A percentile compares a stretch with the other conserved stretches of the same genome.
These are phyloP conservation scores for Calonectria pauciramosa DNA, from an alignment of 2,329 filamentous ascomycete genomes.

Conservation along the genomic window DNA sequence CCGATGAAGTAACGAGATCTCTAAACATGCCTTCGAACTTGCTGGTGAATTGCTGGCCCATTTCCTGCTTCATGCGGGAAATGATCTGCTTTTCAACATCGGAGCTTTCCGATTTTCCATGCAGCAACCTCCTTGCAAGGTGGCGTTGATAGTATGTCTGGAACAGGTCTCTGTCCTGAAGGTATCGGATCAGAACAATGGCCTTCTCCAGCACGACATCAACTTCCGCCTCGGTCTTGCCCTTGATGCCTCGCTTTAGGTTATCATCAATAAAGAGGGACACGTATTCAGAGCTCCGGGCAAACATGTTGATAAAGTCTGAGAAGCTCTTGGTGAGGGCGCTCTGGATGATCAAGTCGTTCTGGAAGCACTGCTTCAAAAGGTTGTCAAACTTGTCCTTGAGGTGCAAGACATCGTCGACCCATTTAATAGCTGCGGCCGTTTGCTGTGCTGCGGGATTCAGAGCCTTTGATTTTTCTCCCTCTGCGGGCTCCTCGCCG, in stretches of 20 bases:
- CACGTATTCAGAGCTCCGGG: slow-evolving; percentile 88
- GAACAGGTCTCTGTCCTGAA: slow-evolving; percentile 94
- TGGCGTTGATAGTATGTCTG: slow-evolving; percentile 99
- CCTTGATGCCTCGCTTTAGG: slow-evolving; percentile 92
- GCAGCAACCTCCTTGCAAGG: slow-evolving; percentile 86
- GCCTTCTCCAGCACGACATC: slow-evolving; percentile 90
- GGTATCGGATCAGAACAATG: slow-evolving; percentile 87
- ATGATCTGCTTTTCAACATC: slow-evolving; percentile 98
- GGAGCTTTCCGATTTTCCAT: slow-evolving; percentile 89
- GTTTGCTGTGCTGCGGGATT: slow-evolving; percentile 81
- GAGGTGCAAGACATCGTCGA: slow-evolving; percentile 87
- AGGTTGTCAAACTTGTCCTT: slow-evolving; percentile 93
- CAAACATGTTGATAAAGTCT: slow-evolving; percentile 94
- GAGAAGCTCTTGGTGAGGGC: slow-evolving; percentile 89
- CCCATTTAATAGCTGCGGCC: slow-evolving; percentile 91
- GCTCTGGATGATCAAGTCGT: slow-evolving; percentile 83
- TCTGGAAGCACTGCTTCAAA: slow-evolving; percentile 78
- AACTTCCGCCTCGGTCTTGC: slow-evolving; percentile 90
- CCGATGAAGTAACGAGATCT: slow-evolving; percentile 90
- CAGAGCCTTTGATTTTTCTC: slow-evolving; percentile 52
- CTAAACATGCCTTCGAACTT: slow-evolving; percentile 99
- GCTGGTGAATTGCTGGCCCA: slow-evolving; percentile 92
- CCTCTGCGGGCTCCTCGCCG: slow-evolving; percentile 63
- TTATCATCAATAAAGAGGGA: slow-evolving; percentile 98
- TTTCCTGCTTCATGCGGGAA: slow-evolving; percentile 94